phyloP scores from a whole-genome alignment of 108 stramenopile species.

The Aurantiochytrium sp. region DNA sequence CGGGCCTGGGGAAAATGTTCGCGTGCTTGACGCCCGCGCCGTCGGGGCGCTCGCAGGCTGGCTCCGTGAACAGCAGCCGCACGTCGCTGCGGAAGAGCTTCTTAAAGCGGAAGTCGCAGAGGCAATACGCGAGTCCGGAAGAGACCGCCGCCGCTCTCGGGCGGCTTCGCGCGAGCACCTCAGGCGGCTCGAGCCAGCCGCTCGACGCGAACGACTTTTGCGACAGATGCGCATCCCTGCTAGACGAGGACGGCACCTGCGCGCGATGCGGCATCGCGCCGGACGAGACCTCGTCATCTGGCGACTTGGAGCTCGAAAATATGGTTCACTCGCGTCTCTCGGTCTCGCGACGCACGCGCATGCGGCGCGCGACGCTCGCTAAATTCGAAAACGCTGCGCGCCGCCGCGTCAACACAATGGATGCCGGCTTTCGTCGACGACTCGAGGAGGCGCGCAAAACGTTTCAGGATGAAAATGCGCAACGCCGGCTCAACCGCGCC shows the following conservation, averaged over 20 bases:
- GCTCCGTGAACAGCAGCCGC: too few species aligned
- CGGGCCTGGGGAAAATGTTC: too few species aligned
- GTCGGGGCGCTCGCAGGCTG: too few species aligned
- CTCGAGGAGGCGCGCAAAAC: background rate
- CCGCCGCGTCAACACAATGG: background rate
- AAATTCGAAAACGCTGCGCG: background rate
- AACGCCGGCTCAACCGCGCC: background rate
- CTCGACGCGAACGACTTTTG: background rate
- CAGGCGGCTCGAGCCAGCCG: too few species aligned
- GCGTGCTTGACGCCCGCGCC: too few species aligned
- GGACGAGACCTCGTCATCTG: background rate
- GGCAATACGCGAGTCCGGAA: too few species aligned
- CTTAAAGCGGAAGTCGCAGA: too few species aligned
- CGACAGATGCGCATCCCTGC: background rate
- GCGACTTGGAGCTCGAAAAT: background rate
- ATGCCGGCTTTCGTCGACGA: background rate
- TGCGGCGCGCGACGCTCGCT: background rate
- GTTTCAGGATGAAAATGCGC: background rate
- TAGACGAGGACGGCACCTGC: background rate
- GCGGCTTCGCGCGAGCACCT: too few species aligned
- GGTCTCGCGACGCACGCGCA: background rate
- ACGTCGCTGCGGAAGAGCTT: too few species aligned
- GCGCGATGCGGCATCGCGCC: background rate
- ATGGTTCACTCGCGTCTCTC: background rate
- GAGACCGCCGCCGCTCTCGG: too few species aligned